Base-by-base conservation (phyloP, 208 protist species). In the Leishmania turanica region DNA sequence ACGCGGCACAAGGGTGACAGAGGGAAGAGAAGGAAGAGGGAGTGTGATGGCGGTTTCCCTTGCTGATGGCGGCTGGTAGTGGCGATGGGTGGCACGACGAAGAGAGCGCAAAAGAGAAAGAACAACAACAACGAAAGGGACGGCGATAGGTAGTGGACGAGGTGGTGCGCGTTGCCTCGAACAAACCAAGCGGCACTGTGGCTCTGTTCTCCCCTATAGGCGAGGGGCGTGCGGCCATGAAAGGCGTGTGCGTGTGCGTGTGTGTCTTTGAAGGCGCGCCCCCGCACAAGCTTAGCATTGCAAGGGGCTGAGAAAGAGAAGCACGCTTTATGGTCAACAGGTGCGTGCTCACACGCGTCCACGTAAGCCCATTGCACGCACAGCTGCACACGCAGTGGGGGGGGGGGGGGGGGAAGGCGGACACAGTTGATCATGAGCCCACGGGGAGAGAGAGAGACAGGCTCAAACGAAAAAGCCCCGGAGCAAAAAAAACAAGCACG, bases 181-280 rank as follows among this genome's bases (percentile, higher is more conserved):
- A 15, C 37, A 47, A 47, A 47, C 19, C 65, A 47, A 71, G 37
- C 21, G 19, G 65, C 21, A 8, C 37, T 47, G 37, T 1, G 2
- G 7, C 65, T 15, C 11, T 19, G 1, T n/a, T 42, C 4, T n/a
- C 65, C 40, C 19, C 21, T 47, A 42, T 31, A 47, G 13, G 6
- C 42, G 19, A 71, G 40, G 7, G 24, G 65, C 1, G 27, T 42
- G 65, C 65, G 9, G 40, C 21, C 65, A 71, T 71, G 3, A 47
- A 47, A 47, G 40, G 34, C 17, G 37, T 69, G 64, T 74, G 42
- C 5, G 21, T 74, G 69, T 74, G 69, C 11, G 69, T 74, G 69
- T 65, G 56, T 65, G 56, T 69, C 21, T 15, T 27, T 66, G 31
- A 51, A 62, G 51, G 54, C 24, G 65, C 37, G 19, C 73, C 19